These are phyloP conservation scores for Monilinia polystroma DNA, from an alignment of 2,329 filamentous ascomycete species.

Conservation along the genomic window DNA sequence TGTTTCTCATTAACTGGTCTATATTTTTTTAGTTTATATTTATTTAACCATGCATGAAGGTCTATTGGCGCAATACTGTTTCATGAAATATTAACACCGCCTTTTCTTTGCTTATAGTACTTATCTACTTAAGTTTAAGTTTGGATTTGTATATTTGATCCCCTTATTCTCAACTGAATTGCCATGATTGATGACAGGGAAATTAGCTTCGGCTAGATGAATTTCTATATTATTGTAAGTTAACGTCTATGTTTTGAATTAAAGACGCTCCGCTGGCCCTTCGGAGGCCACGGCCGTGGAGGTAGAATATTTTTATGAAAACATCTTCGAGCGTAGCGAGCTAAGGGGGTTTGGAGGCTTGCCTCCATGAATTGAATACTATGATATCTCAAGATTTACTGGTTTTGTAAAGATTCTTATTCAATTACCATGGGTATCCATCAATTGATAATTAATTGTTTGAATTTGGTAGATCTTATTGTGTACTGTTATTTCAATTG, in stretches of 20 bases:
- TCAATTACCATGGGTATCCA: neutral
- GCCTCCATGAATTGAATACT: too few relatives aligned
- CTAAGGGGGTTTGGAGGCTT: too few relatives aligned
- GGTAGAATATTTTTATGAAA: too few relatives aligned
- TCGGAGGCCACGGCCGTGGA: too few relatives aligned
- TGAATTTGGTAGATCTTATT: neutral
- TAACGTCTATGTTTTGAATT: too few relatives aligned
- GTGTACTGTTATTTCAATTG: neutral
- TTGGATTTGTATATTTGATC: neutral
- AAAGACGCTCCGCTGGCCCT: too few relatives aligned
- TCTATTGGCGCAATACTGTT: neutral
- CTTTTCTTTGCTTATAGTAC: neutral
- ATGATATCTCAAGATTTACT: neutral
- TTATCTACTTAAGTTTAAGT: neutral
- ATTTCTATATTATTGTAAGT: too few relatives aligned
- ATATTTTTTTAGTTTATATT: neutral
- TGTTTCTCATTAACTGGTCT: too few relatives aligned
- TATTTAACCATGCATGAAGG: neutral
- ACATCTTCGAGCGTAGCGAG: too few relatives aligned
- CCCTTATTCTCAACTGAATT: neutral
- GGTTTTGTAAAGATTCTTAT: neutral
- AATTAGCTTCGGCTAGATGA: too few relatives aligned
- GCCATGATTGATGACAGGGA: too few relatives aligned
- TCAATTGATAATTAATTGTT: neutral
- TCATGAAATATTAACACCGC: neutral